Conservation (phyloP, 768 basidiomycete genomes). For the Auriculariales sp. region DNA sequence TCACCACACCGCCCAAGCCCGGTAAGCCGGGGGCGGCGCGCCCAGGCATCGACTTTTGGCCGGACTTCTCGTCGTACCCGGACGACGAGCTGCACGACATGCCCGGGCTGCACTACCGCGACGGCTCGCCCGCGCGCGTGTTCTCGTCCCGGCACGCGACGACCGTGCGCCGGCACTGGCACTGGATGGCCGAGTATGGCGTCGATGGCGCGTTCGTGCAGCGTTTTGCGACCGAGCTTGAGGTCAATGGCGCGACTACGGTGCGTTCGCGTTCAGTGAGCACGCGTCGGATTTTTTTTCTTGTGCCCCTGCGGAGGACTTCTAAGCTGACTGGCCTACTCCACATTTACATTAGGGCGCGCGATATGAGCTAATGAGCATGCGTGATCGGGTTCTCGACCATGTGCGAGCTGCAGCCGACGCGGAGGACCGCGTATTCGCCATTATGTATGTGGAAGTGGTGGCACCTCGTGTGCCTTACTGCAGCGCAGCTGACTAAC, state of each 20-base stretch:
- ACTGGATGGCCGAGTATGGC: slow-evolving; percentile 55
- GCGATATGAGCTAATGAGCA: slow-evolving; percentile 39
- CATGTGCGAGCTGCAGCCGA: slow-evolving; percentile 65
- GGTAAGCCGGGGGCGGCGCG: slow-evolving; percentile 40
- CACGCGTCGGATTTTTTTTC: not conserved
- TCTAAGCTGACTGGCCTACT: not conserved
- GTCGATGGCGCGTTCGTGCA: slow-evolving; percentile 75
- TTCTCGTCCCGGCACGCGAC: slow-evolving; percentile 68
- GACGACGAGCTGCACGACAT: slow-evolving; percentile 56
- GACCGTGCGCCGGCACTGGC: slow-evolving; percentile 57
- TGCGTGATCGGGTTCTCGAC: slow-evolving; percentile 63
- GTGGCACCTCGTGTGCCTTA: not conserved
- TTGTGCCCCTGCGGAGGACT: not conserved
- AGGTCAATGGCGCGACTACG: slow-evolving; percentile 35
- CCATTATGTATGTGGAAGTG: slow-evolving; percentile 51
- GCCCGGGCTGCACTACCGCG: slow-evolving; percentile 43
- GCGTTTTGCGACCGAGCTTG: slow-evolving; percentile 57
- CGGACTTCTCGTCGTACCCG: slow-evolving; percentile 57
- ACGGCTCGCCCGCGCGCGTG: slow-evolving; percentile 47
- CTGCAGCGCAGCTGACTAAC: slow-evolving; percentile 1
- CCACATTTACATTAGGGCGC: slow-evolving; percentile 14
- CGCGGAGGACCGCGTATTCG: slow-evolving; percentile 64
- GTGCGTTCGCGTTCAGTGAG: not conserved
- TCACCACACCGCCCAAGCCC: slow-evolving; percentile 14
- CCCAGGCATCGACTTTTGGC: slow-evolving; percentile 68